Base-by-base conservation (phyloP, 805 yeast species). In the Kurtzmaniella cleridarum region DNA sequence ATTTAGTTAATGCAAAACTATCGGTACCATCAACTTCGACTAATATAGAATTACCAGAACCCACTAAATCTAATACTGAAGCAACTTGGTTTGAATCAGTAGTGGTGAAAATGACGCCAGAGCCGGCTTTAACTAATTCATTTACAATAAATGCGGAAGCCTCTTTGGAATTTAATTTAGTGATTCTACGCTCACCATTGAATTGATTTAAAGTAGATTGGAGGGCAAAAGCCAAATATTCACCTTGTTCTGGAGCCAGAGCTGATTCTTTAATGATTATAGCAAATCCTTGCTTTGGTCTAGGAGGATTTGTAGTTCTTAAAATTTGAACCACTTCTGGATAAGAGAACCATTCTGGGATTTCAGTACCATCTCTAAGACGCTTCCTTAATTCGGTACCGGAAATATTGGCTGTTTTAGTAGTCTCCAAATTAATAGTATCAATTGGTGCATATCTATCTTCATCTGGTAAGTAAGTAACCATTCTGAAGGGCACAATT, bases 311-410 rank as follows among this genome's bases (percentile, higher is more conserved):
- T 34, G 90, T 78, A 53, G 87, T 91, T 60, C 98, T 82, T 53
- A 90, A 75, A 43, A 91, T 89, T 60, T 77, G 76, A 43, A 91
- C 98, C 38, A 91, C 96, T 64, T 90, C 97, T 3, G 96, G 96
- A 66, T 90, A 90, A 4, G 96, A 87, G 66, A 91, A 90, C 98
- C 98, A 90, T 59, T 79, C 93, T 46, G 98, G 98, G 51, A 90
- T 91, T 45, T 82, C 82, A 32, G 83, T 74, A 42, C 97, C 97
- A 44, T 81, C 84, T 69, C 80, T 81, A 59, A 90, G 77, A 49
- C 91, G 79, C 62, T 82, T 81, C 68, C 97, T 81, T 55, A 91
- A 77, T 67, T 90, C 96, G 26, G 98, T 90, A 54, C 98, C 98
- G 12, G 96, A 87, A 48, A 86, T 86, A 64, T 89, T 90, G 42